phyloP scores from a whole-genome alignment of 345 rosid species.

The Dipteronia sinensis region DNA sequence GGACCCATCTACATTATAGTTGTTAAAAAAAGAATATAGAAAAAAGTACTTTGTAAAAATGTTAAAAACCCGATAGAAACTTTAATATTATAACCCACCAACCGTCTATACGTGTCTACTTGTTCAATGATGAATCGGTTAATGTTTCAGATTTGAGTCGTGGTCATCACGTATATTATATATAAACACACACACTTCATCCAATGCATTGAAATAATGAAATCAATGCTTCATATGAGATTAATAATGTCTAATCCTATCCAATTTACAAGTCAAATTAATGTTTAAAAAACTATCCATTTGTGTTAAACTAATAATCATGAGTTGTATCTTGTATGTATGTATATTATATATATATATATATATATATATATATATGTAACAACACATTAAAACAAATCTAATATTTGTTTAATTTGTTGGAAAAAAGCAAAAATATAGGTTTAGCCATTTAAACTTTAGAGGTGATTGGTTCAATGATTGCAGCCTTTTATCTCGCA shows the following conservation, averaged over 20 bases:
- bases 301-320: neutral
- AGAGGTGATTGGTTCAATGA: slow-evolving; percentile 17
- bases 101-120: too few species aligned
- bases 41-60: neutral
- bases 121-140: too few species aligned
- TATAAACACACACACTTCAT: neutral
- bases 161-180: too few species aligned
- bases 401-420: too few species aligned
- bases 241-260: neutral
- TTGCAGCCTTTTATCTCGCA: slow-evolving; percentile 15
- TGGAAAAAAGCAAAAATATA: neutral
- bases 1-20: slow-evolving; percentile 9
- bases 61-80: neutral
- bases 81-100: neutral
- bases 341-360: neutral
- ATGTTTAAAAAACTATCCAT: neutral
- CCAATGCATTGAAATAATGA: neutral
- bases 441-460: neutral
- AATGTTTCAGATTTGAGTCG: too few species aligned
- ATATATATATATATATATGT: too few species aligned
- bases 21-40: slow-evolving; percentile 22
- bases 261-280: neutral
- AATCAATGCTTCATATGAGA: neutral
- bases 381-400: too few species aligned
- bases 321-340: neutral